phyloP scores from a whole-genome alignment of 148 eudicot species.

The Polygonum aviculare region DNA sequence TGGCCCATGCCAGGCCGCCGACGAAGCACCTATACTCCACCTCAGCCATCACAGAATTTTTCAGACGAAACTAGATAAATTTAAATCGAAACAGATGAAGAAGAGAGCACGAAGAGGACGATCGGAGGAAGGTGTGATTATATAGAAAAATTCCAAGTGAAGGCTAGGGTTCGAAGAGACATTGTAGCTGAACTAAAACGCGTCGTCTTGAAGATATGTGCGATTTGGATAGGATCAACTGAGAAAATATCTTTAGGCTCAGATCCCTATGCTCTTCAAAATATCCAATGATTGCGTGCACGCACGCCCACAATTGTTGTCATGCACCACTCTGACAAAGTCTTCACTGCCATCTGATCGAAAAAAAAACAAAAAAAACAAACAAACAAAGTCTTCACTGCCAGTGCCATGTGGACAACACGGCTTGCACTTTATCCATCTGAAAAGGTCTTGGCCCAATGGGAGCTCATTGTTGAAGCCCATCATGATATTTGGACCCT shows the following conservation, averaged over 20 bases:
- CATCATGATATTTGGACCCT: neutral
- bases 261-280: neutral
- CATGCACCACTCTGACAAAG: slow-evolving; percentile 1
- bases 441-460: neutral
- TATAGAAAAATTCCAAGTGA: slow-evolving; percentile 4
- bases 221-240: slow-evolving; percentile 4
- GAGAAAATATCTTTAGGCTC: neutral
- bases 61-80: neutral
- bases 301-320: neutral
- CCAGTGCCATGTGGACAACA: neutral
- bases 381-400: neutral
- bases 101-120: slow-evolving; percentile 9
- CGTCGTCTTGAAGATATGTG: neutral
- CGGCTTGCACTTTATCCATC: neutral
- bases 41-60: slow-evolving; percentile 34
- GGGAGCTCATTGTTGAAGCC: neutral
- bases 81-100: neutral
- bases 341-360: no score
- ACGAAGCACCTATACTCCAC: slow-evolving; percentile 83
- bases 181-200: neutral
- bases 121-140: slow-evolving; percentile 5
- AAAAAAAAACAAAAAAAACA: no score
- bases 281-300: slow-evolving; percentile 4
- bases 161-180: neutral
- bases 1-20: slow-evolving; percentile 89